Evolutionary conservation across 352 stramenopile species (phyloP), one percentile per base, ranked within the genome.

Genomic region (Pythium sukuiense): DNA sequence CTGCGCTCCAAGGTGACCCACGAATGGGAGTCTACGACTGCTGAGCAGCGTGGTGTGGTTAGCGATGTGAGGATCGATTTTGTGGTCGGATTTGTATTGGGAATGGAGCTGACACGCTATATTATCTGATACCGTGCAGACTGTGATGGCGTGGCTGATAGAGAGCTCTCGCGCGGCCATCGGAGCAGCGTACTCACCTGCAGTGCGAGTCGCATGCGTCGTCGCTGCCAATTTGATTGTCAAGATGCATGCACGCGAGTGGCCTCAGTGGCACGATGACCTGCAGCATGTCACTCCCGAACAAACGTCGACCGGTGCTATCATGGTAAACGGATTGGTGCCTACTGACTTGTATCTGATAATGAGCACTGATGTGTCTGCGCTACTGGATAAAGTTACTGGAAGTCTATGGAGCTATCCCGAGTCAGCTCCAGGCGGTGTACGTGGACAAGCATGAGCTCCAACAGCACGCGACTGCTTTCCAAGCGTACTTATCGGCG

Each of bases 1-100:
- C 56, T 93, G 53, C 81, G 83, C 0, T 67, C 85, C 30, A 93
- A 93, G 65, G 84, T 81, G 32, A 65, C 77, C 29, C 66, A 87
- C 5, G 73, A 77, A 45, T 93, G 84, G 84, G 48, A 46, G 13
- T 48, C 54, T 6, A 77, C 81, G 24, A 76, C 61, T 11, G 18
- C 33, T 2, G 60, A 80, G n/a, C 72, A 86, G 41, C 76, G 76
- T 30, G 61, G 69, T 7, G 33, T 71, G 14, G 79, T 92, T 8
- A 72, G 72, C 16, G 60, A 87, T 61, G 84, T 92, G 54, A 14
- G 71, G 2, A 2, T 53, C 6, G 20, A 2, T 30, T 53, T 32
- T 13, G n/a, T 32, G n/a, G 14, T 29, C 14, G 20, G 13, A 18
- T 18, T 56, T 8, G 12, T n/a, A 27, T 32, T 7, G 30, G 14